Conservation (phyloP, 2,329 filamentous ascomycete genomes). For the Aspergillus nomiae region DNA sequence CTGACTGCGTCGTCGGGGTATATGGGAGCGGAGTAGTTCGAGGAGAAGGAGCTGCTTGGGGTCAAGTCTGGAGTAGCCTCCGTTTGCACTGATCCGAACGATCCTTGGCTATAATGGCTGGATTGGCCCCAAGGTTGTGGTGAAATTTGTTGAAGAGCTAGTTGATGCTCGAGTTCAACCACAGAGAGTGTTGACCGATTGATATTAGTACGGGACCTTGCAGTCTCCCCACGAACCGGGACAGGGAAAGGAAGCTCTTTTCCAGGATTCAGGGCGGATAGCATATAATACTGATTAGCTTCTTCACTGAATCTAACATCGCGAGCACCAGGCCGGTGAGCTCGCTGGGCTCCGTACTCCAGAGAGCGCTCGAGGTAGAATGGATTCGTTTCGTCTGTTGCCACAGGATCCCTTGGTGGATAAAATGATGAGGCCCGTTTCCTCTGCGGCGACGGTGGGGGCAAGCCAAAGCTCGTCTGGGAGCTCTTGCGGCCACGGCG, state of each 20-base stretch:
- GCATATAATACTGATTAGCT: constrained; percentile 33
- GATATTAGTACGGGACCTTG: constrained; percentile 15
- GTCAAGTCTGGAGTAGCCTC: constrained; percentile 40
- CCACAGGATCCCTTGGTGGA: constrained; percentile 27
- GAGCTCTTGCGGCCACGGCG: constrained; percentile 34
- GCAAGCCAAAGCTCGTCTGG: constrained; percentile 32
- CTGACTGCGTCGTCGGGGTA: constrained; percentile 32
- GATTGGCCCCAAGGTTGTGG: constrained; percentile 18
- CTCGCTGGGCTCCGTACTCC: constrained; percentile 29
- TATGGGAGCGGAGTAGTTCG: constrained; percentile 33
- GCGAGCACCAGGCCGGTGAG: constrained; percentile 28
- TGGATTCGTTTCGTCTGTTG: constrained; percentile 38
- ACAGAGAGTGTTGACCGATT: constrained; percentile 35
- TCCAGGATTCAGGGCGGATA: constrained; percentile 27
- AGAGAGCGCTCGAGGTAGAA: constrained; percentile 43
- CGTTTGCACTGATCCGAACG: constrained; percentile 36
- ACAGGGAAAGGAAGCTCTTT: constrained; percentile 18
- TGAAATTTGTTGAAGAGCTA: constrained; percentile 31
- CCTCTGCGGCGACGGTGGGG: constrained; percentile 29
- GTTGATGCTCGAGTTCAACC: constrained; percentile 33
- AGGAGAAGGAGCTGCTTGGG: constrained; percentile 44
- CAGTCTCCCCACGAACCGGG: constrained; percentile 15
- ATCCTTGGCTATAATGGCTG: constrained; percentile 34
- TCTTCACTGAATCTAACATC: constrained; percentile 36
- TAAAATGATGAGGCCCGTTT: constrained; percentile 36